A percentile compares a stretch with the other conserved stretches of the same genome.
Conservation (phyloP, 148 eudicot species). For the Nyssa sinensis region DNA sequence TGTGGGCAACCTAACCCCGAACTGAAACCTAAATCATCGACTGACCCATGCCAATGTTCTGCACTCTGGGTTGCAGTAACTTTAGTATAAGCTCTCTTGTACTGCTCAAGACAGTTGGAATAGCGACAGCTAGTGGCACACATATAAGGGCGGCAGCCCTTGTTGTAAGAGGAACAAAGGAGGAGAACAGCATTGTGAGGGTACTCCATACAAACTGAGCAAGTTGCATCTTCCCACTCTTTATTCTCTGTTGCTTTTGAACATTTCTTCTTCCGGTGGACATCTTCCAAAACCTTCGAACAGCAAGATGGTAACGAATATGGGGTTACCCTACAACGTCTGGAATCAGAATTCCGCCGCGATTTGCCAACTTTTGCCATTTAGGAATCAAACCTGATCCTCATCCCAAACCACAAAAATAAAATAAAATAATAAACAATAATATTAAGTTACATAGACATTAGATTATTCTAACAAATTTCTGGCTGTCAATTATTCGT, state of each 20-base stretch:
- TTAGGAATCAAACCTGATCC: conserved; percentile 31
- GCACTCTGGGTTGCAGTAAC: conserved; percentile 24
- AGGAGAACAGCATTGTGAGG: conserved; percentile 56
- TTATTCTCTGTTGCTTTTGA: conserved; percentile 28
- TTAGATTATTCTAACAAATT: too few species aligned
- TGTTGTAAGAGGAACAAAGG: conserved; percentile 50
- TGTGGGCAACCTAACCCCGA: conserved; percentile 19
- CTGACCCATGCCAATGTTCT: conserved; percentile 8
- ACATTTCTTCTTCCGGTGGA: conserved; percentile 26
- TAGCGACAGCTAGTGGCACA: conserved; percentile 50
- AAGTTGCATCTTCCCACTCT: conserved; percentile 38
- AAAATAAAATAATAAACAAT: neutral
- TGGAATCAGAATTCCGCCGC: conserved; percentile 33
- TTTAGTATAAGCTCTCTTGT: conserved; percentile 52
- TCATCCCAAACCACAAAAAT: conserved; percentile 7
- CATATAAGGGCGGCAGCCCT: conserved; percentile 56
- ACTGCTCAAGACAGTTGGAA: conserved; percentile 51
- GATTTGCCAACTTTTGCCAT: conserved; percentile 66
- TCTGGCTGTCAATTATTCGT: too few species aligned
- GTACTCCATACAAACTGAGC: conserved; percentile 51
- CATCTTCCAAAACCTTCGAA: conserved; percentile 43
- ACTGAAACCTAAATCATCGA: conserved; percentile 10
- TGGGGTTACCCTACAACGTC: conserved; percentile 22
- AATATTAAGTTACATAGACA: too few species aligned
- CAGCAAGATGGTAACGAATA: conserved; percentile 34